Base-by-base conservation (phyloP, 202 grass and related monocot species). In the Cymbopogon flexuosus region DNA sequence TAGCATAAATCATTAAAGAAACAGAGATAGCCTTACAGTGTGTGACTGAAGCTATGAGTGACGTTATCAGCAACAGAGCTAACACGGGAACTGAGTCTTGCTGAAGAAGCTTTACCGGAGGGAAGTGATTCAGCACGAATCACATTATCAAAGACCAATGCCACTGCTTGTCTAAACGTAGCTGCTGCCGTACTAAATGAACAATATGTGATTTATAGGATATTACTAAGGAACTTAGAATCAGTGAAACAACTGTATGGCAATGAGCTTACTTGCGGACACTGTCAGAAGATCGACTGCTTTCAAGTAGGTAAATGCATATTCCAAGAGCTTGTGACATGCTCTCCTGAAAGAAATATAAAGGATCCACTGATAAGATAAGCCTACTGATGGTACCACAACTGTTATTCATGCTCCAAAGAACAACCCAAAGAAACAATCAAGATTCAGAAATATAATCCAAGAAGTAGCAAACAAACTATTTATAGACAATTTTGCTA, bases 131-230 rank as follows among this genome's bases (percentile, higher is more conserved):
- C 95, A 65, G 82, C 76, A 69, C 29, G 73, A 73, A 88, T 72
- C 85, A 95, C 95, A 37, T 91, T 90, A 75, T 93, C 95, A 84
- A 98, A 98, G 71, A 94, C 87, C 59, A 98, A 78, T 45, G 95
- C 95, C 79, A 94, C 92, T 81, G 95, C 95, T 87, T 98, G 95
- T 88, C 92, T 94, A 86, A 98, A 94, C 67, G 95, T 98, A 83
- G 92, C 95, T 86, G 95, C 95, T 79, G 95, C 95, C 84, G 95
- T 98, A 84, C 95, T 98, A 79, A 79, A 84, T 79, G 68, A 86
- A 75, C n/a, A 80, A 70, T 68, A 49, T 70, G 41, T 81, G 39
- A 79, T 67, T 84, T 84, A 87, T 87, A 87, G 79, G 71, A 91
- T 75, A 80, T 76, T 35, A 66, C 30, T 15, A 81, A 68, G 65